These are phyloP conservation scores for Linnemannia hyalina DNA, from an alignment of 192 early-diverging fungal species.

Conservation along the genomic window DNA sequence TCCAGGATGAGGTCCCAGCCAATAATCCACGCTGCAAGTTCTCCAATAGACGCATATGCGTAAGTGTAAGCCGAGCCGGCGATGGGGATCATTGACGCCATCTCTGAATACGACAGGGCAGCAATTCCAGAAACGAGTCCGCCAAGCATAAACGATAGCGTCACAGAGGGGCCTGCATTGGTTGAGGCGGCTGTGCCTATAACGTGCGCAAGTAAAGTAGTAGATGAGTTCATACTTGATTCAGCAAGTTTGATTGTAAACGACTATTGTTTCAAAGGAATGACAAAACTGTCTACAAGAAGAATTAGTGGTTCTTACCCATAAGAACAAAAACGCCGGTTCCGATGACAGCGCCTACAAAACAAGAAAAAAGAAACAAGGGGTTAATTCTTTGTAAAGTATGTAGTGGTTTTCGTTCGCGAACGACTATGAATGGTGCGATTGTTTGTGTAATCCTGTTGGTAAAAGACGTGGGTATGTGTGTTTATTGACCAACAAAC, in stretches of 20 bases:
- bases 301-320: constrained; percentile 22
- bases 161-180: constrained; percentile 87
- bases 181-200: constrained; percentile 76
- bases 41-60: constrained; percentile 89
- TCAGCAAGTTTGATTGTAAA: neutral
- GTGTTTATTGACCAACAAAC: neutral
- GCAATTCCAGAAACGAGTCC: constrained; percentile 81
- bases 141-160: constrained; percentile 85
- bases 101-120: constrained; percentile 87
- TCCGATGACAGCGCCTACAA: constrained; percentile 45
- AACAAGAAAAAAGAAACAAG: neutral
- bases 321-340: constrained; percentile 51
- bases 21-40: constrained; percentile 90
- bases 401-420: neutral
- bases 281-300: neutral
- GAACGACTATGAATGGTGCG: neutral
- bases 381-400: neutral
- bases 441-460: neutral
- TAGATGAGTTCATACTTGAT: neutral
- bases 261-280: neutral
- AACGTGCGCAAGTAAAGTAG: neutral
- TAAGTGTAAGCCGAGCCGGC: constrained; percentile 92
- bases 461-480: neutral
- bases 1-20: constrained; percentile 94
- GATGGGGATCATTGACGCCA: constrained; percentile 89